Conservation (phyloP, 768 basidiomycete species). For the Suillus subalutaceus region DNA sequence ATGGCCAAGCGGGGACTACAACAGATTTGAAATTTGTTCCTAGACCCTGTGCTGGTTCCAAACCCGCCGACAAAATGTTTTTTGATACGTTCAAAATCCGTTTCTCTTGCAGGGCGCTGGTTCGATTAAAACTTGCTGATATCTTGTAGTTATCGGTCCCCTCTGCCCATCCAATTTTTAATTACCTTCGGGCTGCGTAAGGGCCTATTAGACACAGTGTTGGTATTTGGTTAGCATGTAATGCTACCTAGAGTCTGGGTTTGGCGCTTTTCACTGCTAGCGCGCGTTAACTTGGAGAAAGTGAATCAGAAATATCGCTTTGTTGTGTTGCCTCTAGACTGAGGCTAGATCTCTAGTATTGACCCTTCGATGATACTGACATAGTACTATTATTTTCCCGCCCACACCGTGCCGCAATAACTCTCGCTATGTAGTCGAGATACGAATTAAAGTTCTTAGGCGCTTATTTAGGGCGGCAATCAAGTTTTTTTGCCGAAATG, state of each 20-base stretch:
- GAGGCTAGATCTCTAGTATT: not conserved
- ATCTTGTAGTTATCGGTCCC: not conserved
- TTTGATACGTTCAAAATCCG: not conserved
- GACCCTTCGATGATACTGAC: not conserved
- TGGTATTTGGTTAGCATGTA: not conserved
- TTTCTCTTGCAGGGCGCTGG: not conserved
- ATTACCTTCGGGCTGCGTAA: not conserved
- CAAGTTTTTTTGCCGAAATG: not conserved
- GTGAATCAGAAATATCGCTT: not conserved
- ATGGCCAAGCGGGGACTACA: not conserved
- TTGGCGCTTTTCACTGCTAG: not conserved
- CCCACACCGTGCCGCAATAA: not conserved
- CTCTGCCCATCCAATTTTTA: not conserved
- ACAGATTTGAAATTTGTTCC: not conserved
- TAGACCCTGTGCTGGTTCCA: not conserved
- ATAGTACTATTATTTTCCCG: not conserved
- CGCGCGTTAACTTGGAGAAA: not conserved
- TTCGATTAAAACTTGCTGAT: not conserved
- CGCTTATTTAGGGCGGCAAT: not conserved
- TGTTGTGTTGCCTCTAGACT: not conserved
- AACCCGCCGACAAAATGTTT: not conserved
- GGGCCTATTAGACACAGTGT: not conserved
- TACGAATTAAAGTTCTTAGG: not conserved
- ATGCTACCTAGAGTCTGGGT: not conserved
- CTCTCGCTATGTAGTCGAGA: not conserved